Percentiles rank a stretch among this genome's conserved stretches.
Conservation (phyloP, 140 eudicot species). For the Oenanthe javanica region DNA sequence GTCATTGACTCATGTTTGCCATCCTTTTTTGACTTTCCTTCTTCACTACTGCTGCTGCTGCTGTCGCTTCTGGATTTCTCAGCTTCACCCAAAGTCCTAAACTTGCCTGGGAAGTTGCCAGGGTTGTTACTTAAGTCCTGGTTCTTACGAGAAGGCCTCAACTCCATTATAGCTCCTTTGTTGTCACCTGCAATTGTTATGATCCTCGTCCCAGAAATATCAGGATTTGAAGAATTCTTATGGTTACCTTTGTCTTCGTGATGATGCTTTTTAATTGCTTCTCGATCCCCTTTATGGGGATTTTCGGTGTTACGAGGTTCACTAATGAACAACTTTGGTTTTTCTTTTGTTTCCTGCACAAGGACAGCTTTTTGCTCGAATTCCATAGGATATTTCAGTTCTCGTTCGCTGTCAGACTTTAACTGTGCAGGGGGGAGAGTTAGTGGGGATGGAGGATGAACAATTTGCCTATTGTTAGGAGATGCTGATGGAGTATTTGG, state of each 20-base stretch:
- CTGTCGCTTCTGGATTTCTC: conserved; percentile 19
- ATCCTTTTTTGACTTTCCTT: conserved; percentile 2
- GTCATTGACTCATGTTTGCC: conserved; percentile 15
- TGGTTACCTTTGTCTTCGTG: conserved; percentile 25
- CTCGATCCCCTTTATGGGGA: conserved; percentile 11
- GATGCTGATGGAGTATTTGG: conserved; percentile 32
- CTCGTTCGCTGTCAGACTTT: conserved; percentile 19
- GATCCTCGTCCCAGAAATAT: conserved; percentile 41
- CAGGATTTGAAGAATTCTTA: conserved; percentile 25
- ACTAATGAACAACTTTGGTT: conserved; percentile 13
- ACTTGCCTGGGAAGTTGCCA: conserved; percentile 6
- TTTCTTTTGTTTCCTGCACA: conserved; percentile 46
- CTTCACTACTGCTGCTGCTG: conserved; percentile 15
- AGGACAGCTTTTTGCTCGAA: conserved; percentile 49
- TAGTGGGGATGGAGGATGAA: conserved; percentile 47
- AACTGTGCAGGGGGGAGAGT: conserved; percentile 51
- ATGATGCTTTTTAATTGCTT: conserved; percentile 6
- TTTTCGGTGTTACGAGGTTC: conserved; percentile 10
- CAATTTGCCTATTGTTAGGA: conserved; percentile 19
- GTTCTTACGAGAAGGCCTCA: conserved; percentile 31
- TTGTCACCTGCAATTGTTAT: conserved; percentile 76
- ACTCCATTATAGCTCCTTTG: conserved; percentile 76
- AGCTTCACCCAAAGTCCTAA: conserved; percentile 16
- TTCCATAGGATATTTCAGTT: conserved; percentile 22
- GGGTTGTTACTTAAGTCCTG: conserved; percentile 12